Evolutionary conservation across 1,284 basidiomycete genomes (phyloP), one percentile per base, ranked within the genome.

Genomic region (Microbotryum scabiosae): DNA sequence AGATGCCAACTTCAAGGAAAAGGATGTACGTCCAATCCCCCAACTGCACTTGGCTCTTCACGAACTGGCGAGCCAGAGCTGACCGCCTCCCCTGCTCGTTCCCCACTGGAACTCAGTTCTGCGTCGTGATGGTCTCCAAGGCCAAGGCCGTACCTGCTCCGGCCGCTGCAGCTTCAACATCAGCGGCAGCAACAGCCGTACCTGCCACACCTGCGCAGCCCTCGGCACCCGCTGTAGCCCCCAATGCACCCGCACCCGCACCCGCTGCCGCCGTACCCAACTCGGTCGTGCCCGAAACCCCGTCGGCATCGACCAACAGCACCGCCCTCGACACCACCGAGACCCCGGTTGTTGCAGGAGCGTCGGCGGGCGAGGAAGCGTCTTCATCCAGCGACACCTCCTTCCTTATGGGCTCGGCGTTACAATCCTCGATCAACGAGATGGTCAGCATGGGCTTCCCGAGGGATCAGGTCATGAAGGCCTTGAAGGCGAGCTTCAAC

Each of bases 81-180:
- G 57, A 53, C 41, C 56, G 2, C n/a, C 7, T n/a, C 30, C 16
- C 16, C n/a, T n/a, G n/a, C n/a, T n/a, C 18, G 8, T 51, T 51
- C 18, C 50, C 21, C 30, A n/a, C 18, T 50, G 6, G 18, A 4
- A 5, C 21, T 45, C 59, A 68, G 75, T 99, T 99, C 79, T 80
- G 98, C 62, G 96, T 99, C 21, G 83, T 98, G 52, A 98, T 98
- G 94, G 89, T 97, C 51, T 85, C 90, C 58, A 98, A 97, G 82
- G 84, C 83, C 25, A 85, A 87, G 74, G 79, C 84, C 3, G 78
- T 78, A 0, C 75, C 69, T 36, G 65, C 76, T 43, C 23, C 65
- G 21, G 55, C 70, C 46, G 61, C 73, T 5, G 70, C 77, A 68
- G 48, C 73, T 5, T 63, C 71, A 71, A 63, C 75, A 21, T 60